Conservation (phyloP, 2,329 filamentous ascomycete species). For the Lachnellula arida region DNA sequence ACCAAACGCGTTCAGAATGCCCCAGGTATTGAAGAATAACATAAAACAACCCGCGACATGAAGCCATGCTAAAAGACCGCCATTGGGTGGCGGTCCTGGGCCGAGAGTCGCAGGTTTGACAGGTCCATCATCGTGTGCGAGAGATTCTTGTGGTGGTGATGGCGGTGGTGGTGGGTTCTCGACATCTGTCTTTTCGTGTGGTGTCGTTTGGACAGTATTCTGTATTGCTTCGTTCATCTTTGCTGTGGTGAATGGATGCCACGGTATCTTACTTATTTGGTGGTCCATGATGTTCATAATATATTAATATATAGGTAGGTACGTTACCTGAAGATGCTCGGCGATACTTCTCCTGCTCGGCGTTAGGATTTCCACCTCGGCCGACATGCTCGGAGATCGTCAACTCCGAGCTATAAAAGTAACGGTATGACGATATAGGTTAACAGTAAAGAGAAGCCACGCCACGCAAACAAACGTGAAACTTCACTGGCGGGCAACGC, state of each 20-base stretch:
- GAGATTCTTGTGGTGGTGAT: neutral
- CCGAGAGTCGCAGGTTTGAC: neutral
- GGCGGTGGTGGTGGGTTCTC: neutral
- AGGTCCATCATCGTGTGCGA: neutral
- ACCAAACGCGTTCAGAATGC: conserved; percentile 43
- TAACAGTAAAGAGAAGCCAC: too few relatives aligned
- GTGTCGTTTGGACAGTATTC: neutral
- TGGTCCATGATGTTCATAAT: neutral
- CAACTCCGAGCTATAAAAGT: neutral
- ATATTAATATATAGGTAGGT: neutral
- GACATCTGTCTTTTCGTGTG: neutral
- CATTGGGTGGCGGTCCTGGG: conserved; percentile 40
- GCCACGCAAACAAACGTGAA: too few relatives aligned
- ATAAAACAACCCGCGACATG: conserved; percentile 47
- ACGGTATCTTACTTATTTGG: too few relatives aligned
- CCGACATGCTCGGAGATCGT: neutral
- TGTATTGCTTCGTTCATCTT: neutral
- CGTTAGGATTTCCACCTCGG: neutral
- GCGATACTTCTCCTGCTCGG: neutral
- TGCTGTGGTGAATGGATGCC: neutral
- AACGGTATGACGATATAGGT: too few relatives aligned
- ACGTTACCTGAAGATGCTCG: neutral
- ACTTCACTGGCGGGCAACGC: too few relatives aligned
- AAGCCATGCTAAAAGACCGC: conserved; percentile 49
- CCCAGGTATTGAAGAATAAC: conserved; percentile 53